These are phyloP conservation scores for Yarrowia keelungensis DNA, from an alignment of 805 yeast species.

Conservation along the genomic window DNA sequence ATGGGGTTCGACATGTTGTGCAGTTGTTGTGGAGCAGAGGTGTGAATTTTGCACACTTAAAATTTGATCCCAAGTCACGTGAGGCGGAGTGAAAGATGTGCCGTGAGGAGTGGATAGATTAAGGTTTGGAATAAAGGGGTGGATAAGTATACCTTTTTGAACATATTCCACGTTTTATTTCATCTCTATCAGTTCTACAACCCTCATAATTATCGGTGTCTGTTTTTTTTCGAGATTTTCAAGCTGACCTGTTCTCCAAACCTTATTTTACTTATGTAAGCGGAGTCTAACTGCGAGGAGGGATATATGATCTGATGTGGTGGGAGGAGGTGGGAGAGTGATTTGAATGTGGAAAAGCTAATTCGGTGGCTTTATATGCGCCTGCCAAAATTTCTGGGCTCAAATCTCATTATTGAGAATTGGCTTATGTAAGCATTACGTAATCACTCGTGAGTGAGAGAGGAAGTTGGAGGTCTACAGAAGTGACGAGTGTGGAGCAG, in stretches of 20 bases:
- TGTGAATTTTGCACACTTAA: slow-evolving; percentile 1
- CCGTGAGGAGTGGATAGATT: neutral
- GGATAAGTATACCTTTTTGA: neutral
- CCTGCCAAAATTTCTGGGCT: no score
- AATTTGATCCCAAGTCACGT: slow-evolving; percentile 11
- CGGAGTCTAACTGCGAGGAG: neutral
- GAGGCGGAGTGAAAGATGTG: neutral
- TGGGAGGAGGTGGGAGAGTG: neutral
- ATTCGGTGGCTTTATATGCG: no score
- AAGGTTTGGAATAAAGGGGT: neutral
- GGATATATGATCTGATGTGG: neutral
- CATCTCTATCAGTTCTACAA: no score
- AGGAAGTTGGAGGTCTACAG: no score
- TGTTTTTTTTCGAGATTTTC: neutral
- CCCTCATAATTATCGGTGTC: no score
- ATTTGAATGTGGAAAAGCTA: no score
- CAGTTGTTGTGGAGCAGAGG: slow-evolving; percentile 1
- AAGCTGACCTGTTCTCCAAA: neutral
- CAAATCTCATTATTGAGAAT: no score
- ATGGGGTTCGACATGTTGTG: slow-evolving; percentile 3
- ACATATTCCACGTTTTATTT: neutral
- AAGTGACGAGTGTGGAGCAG: no score
- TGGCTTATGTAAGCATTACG: no score
- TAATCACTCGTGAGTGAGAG: no score
- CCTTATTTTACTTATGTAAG: slow-evolving; percentile 3